These are phyloP conservation scores for Taphrina betulina DNA, from an alignment of 1,139 yeast species.

Conservation along the genomic window DNA sequence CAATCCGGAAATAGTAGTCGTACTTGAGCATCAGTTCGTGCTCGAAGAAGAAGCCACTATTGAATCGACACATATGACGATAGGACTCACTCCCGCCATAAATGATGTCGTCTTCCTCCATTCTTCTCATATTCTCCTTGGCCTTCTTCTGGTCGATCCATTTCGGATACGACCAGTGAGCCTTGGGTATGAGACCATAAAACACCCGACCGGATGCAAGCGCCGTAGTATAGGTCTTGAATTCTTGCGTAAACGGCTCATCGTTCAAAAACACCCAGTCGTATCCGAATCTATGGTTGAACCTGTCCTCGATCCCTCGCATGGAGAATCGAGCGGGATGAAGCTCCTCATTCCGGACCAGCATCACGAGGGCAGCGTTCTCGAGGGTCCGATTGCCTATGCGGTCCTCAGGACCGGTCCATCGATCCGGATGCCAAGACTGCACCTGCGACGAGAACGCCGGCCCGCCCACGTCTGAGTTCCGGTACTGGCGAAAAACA, in stretches of 20 bases:
- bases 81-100: slow-evolving; percentile 68
- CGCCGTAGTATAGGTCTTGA: slow-evolving; percentile 49
- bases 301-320: slow-evolving; percentile 65
- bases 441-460: background rate
- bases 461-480: background rate
- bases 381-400: slow-evolving; percentile 12
- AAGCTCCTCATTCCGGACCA: slow-evolving; percentile 70
- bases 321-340: slow-evolving; percentile 60
- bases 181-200: slow-evolving; percentile 63
- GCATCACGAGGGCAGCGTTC: slow-evolving; percentile 69
- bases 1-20: slow-evolving; percentile 93
- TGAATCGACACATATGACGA: slow-evolving; percentile 87
- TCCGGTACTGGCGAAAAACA: background rate
- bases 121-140: slow-evolving; percentile 50
- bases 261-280: slow-evolving; percentile 81
- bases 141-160: slow-evolving; percentile 63
- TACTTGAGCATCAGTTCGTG: slow-evolving; percentile 69
- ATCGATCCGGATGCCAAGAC: slow-evolving; percentile 15
- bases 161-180: slow-evolving; percentile 73
- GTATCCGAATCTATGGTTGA: slow-evolving; percentile 63
- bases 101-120: slow-evolving; percentile 53
- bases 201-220: slow-evolving; percentile 60
- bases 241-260: slow-evolving; percentile 55
- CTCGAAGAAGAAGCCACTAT: slow-evolving; percentile 84
- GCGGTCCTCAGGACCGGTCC: background rate